phyloP scores from a whole-genome alignment of 257 asterid genomes.

The Salvia rosmarinus region DNA sequence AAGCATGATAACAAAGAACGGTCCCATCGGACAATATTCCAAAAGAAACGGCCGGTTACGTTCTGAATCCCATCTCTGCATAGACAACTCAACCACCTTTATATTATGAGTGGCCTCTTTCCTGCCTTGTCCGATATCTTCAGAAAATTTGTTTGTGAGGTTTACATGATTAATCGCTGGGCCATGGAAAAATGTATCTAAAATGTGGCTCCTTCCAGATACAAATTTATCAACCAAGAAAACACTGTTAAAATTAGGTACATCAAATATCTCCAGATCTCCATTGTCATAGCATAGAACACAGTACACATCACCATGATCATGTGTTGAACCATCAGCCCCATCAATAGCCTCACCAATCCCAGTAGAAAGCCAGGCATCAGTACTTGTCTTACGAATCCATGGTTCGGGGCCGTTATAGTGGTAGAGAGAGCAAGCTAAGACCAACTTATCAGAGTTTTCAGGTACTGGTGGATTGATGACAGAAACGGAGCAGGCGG shows the following conservation, averaged over 20 bases:
- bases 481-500: conserved; percentile 78
- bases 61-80: conserved; percentile 84
- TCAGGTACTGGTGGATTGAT: conserved; percentile 67
- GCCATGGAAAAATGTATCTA: conserved; percentile 61
- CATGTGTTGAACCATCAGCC: conserved; percentile 78
- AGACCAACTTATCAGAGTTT: conserved; percentile 59
- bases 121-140: conserved; percentile 59
- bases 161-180: conserved; percentile 45
- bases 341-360: conserved; percentile 87
- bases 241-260: conserved; percentile 79
- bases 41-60: conserved; percentile 83
- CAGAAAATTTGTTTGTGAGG: conserved; percentile 45
- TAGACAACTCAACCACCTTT: conserved; percentile 84
- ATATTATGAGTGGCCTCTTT: conserved; percentile 63
- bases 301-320: conserved; percentile 91
- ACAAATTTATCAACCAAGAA: conserved; percentile 73
- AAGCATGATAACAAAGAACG: conserved; percentile 90
- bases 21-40: conserved; percentile 94
- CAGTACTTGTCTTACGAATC: conserved; percentile 95
- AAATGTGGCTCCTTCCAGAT: conserved; percentile 72
- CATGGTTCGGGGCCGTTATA: conserved; percentile 94
- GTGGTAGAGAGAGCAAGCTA: conserved; percentile 91
- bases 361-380: conserved; percentile 99
- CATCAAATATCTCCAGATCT: conserved; percentile 83
- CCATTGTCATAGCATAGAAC: conserved; percentile 82